Evolutionary conservation across 352 stramenopile species (phyloP).

Genomic region (Phytopythium litorale): DNA sequence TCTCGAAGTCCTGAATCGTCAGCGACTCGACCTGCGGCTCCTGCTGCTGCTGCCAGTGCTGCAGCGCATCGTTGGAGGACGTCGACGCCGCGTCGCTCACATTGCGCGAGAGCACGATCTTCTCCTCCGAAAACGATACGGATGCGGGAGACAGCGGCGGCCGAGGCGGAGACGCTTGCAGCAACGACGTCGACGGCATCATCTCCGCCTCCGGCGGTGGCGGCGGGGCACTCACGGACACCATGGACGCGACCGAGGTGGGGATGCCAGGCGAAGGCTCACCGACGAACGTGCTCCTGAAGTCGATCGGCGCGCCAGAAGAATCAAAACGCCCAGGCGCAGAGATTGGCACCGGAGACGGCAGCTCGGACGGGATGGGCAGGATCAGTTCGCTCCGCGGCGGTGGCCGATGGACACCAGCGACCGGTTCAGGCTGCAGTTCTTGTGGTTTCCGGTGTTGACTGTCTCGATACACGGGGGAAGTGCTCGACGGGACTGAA

Average conservation of each 20-base stretch:
- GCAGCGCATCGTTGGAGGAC: slow-evolving; percentile 4
- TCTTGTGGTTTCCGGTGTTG: neutral
- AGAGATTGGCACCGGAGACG: slow-evolving; percentile 20
- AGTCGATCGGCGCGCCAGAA: slow-evolving; percentile 20
- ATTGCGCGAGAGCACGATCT: neutral
- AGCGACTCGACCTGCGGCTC: slow-evolving; percentile 39
- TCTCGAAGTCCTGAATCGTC: slow-evolving; percentile 90
- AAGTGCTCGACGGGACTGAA: neutral
- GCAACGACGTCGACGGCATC: slow-evolving; percentile 1
- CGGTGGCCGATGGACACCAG: slow-evolving; percentile 13
- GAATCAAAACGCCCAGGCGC: slow-evolving; percentile 17
- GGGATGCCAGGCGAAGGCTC: slow-evolving; percentile 38
- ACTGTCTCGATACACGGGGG: neutral
- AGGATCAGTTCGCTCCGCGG: slow-evolving; percentile 70
- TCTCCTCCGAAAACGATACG: neutral
- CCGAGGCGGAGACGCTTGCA: neutral
- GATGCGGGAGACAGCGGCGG: neutral
- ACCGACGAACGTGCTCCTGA: slow-evolving; percentile 33
- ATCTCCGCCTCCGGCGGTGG: slow-evolving; percentile 7
- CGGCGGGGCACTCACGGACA: slow-evolving; percentile 3
- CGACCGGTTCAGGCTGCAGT: neutral
- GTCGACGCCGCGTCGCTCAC: slow-evolving; percentile 5
- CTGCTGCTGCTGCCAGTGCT: slow-evolving; percentile 9
- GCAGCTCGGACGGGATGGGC: slow-evolving; percentile 46
- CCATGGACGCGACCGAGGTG: slow-evolving; percentile 22